These are phyloP conservation scores for Raffaelea arxii DNA, from an alignment of 2,329 filamentous ascomycete species.

Conservation along the genomic window DNA sequence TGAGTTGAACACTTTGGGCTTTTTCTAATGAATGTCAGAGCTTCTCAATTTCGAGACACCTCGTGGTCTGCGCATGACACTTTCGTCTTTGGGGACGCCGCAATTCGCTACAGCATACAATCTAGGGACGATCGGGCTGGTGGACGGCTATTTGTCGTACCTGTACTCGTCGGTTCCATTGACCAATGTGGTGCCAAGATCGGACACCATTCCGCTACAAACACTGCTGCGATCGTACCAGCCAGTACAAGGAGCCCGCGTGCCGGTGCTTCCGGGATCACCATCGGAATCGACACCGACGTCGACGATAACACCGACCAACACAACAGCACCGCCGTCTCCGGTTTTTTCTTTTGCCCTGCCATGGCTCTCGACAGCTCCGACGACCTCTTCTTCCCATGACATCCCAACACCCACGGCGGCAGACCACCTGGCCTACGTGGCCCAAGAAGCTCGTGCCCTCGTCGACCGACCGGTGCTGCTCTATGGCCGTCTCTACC, in stretches of 20 bases:
- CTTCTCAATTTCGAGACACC: constrained; percentile 85
- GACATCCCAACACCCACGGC: constrained; percentile 8
- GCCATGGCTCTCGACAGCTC: not conserved
- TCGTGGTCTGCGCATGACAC: constrained; percentile 69
- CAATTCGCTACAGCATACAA: constrained; percentile 94
- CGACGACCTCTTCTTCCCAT: constrained; percentile 1
- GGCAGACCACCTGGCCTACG: constrained; percentile 9
- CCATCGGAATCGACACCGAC: not conserved
- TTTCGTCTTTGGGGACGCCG: constrained; percentile 84
- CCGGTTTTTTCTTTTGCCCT: not conserved
- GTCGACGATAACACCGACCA: too few relatives aligned
- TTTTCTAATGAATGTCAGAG: constrained; percentile 35
- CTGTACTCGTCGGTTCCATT: constrained; percentile 85
- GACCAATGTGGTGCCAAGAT: constrained; percentile 53
- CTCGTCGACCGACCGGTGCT: constrained; percentile 29
- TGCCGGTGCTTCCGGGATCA: not conserved
- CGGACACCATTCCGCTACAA: constrained; percentile 65
- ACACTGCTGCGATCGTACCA: constrained; percentile 75
- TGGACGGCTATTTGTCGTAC: constrained; percentile 96
- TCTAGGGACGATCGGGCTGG: constrained; percentile 77
- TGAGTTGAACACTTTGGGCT: constrained; percentile 9
- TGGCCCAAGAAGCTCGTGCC: constrained; percentile 12
- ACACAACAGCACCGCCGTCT: too few relatives aligned
- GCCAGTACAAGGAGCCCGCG: constrained; percentile 50
- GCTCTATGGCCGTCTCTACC: constrained; percentile 69